phyloP scores from a whole-genome alignment of 371 early-diverging fungal genomes.

The Mucor plumbeus region DNA sequence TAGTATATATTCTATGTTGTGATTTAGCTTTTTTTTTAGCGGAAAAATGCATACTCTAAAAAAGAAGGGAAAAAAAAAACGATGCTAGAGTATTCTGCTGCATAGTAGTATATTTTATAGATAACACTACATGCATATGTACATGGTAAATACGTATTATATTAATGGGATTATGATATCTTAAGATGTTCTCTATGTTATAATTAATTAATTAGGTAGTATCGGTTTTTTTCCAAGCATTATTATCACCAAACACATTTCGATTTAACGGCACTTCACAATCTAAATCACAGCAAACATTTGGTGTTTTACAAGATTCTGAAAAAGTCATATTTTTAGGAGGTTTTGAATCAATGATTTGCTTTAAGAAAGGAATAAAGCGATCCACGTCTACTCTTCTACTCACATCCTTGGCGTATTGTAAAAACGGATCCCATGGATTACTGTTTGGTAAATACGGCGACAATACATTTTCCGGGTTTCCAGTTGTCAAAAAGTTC shows the following conservation, averaged over 20 bases:
- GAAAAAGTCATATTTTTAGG: slow-evolving; percentile 5
- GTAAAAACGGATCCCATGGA: slow-evolving; percentile 2
- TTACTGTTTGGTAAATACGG: slow-evolving; percentile 4
- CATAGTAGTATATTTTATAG: no score
- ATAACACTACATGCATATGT: no score
- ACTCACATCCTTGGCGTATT: slow-evolving; percentile 26
- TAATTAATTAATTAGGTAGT: no score
- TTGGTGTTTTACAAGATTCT: slow-evolving; percentile 24
- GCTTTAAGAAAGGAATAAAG: slow-evolving; percentile 26
- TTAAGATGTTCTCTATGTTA: no score
- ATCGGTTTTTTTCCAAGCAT: slow-evolving; percentile 19
- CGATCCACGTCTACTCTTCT: slow-evolving; percentile 22
- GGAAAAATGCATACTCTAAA: no score
- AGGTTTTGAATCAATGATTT: slow-evolving; percentile 16
- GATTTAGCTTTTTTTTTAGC: no score
- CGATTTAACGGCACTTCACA: slow-evolving; percentile 24
- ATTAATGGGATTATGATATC: no score
- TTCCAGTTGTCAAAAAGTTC: slow-evolving; percentile 9
- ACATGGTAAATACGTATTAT: no score
- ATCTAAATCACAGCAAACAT: slow-evolving; percentile 32
- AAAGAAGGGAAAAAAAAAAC: no score
- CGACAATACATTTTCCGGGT: background rate
- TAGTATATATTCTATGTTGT: no score
- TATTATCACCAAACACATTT: slow-evolving; percentile 29
- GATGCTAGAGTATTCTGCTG: no score